These are phyloP conservation scores for Eustoma russellianum DNA, from an alignment of 257 asterid genomes.

Conservation along the genomic window DNA sequence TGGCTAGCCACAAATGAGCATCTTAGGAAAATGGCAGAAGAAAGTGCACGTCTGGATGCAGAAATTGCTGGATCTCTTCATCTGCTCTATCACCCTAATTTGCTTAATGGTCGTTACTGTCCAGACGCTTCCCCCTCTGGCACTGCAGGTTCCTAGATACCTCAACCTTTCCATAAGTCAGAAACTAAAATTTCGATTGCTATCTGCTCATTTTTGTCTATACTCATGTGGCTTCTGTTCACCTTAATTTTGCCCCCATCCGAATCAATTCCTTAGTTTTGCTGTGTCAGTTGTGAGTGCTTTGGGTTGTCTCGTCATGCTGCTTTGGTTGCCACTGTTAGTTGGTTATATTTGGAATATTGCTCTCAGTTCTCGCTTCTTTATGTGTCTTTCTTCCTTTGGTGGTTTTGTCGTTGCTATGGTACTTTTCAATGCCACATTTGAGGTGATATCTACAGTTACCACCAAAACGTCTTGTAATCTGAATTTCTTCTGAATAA, in stretches of 20 bases:
- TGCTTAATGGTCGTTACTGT: conserved; percentile 90
- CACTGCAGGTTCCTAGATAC: conserved; percentile 58
- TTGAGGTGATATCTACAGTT: neutral
- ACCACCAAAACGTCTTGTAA: too few species aligned
- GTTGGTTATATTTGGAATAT: neutral
- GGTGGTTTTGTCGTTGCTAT: too few species aligned
- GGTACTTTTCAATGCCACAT: too few species aligned
- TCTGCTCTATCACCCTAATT: conserved; percentile 85
- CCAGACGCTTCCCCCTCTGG: conserved; percentile 98
- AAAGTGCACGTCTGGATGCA: conserved; percentile 69
- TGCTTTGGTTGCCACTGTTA: neutral
- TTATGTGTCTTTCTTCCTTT: too few species aligned
- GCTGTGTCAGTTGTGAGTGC: neutral
- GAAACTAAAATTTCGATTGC: neutral
- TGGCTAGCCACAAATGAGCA: conserved; percentile 77
- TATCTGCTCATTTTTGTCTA: conserved; percentile 4
- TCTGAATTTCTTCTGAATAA: neutral
- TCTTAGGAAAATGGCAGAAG: conserved; percentile 50
- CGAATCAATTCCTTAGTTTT: neutral
- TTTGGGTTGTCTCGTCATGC: conserved; percentile 1
- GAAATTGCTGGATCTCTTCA: conserved; percentile 83
- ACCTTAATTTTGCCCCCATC: neutral
- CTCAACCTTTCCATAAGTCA: conserved; percentile 1
- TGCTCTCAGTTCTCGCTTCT: too few species aligned
- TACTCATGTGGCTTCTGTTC: neutral